Evolutionary conservation across 2,329 filamentous ascomycete species (phyloP), one percentile per base, ranked within the genome.

Genomic region (Talaromyces sp.): DNA sequence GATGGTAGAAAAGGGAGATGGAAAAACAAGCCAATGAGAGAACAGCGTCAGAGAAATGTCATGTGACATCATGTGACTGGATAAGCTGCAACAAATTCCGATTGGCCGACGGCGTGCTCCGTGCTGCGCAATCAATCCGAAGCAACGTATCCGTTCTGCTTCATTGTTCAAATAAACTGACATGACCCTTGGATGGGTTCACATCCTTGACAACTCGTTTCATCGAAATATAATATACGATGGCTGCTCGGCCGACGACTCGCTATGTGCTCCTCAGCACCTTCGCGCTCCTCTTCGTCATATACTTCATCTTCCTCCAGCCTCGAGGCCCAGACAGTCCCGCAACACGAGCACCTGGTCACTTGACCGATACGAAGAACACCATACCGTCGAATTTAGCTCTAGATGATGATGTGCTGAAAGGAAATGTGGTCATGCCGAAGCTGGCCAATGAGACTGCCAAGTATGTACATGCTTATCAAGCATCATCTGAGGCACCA

Each of bases 361-460:
- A 80, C 53, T 72, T 80, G 60, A 45, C 61, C 7, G 60, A 59
- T 8, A 70, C 45, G 74, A 78, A 67, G 47, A 61, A 61, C 31
- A 40, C 58, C 27, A 58, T 66, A 66, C 72, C 15, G 59, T 71
- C 70, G 31, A 65, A 72, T 38, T 67, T 68, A 22, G 60, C 71
- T 25, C 70, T 75, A 31, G 71, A 74, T 43, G 73, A 77, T 64
- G 75, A 77, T 45, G 73, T 78, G 56, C 70, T 80, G 45, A 78
- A 79, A 65, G 81, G 82, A 27, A 75, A 73, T 29, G 76, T 79
- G 29, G 77, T 83, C 51, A 82, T 81, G 79, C 76, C 79, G 15
- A 79, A 78, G 61, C 71, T 83, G 56, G 81, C 78, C 22, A 84
- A 84, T 68, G 81, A 79, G 67, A 84, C 82, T 4, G 76, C 77